These are phyloP conservation scores for Cladophialophora carrionii DNA, from an alignment of 2,329 filamentous ascomycete species.

Conservation along the genomic window DNA sequence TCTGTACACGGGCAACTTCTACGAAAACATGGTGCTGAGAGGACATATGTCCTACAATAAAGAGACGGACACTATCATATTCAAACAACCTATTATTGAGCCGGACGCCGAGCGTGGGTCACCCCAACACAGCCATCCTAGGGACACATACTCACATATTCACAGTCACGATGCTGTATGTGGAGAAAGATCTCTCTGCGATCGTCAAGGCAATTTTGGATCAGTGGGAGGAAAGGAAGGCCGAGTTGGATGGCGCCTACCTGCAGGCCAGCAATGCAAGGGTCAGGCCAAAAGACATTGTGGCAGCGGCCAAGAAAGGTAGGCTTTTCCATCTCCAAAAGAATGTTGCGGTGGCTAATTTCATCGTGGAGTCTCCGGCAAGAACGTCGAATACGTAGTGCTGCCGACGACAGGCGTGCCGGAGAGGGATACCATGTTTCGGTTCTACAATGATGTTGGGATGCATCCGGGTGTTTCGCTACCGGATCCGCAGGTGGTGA, in stretches of 20 bases:
- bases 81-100: constrained; percentile 21
- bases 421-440: constrained; percentile 37
- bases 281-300: constrained; percentile 9
- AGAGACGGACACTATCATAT: constrained; percentile 18
- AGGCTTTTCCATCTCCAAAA: not conserved
- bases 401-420: constrained; percentile 32
- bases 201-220: constrained; percentile 34
- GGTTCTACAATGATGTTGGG: constrained; percentile 33
- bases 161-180: constrained; percentile 24
- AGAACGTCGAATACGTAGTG: constrained; percentile 24
- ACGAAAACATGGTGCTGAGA: constrained; percentile 25
- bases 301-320: not conserved
- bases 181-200: constrained; percentile 31
- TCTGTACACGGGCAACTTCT: constrained; percentile 33
- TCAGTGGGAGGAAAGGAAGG: constrained; percentile 33
- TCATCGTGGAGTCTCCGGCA: constrained; percentile 30
- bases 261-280: constrained; percentile 10
- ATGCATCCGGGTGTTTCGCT: constrained; percentile 32
- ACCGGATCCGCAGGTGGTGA: constrained; percentile 33
- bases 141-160: not conserved
- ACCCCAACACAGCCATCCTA: not conserved
- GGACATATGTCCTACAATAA: constrained; percentile 15
- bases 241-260: constrained; percentile 17
- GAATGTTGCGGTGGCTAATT: not conserved
- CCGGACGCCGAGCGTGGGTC: constrained; percentile 18